Base-by-base conservation (phyloP, 768 basidiomycete species). In the Dacryopinax primogenitus region DNA sequence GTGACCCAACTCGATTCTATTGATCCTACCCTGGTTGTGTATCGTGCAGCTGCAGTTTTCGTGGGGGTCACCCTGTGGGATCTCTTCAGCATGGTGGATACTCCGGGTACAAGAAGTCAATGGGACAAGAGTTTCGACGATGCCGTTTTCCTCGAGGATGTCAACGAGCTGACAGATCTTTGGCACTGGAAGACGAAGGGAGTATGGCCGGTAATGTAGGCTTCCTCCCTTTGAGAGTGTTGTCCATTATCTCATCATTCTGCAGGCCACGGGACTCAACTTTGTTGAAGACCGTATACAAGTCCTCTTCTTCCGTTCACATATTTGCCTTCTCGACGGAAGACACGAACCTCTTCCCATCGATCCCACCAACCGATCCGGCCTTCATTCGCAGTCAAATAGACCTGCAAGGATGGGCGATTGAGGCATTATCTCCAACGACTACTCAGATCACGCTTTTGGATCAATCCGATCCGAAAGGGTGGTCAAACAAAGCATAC, bases 341-440 rank as follows among this genome's bases (percentile, higher is more conserved):
- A 68, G 92, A 97, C 69, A 83, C 83, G 63, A 84, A 88, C 64
- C 80, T 96, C 15, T 96, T 97, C 75, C 87, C 91, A 0, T 81
- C 79, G 67, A 82, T 83, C 68, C 90, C 82, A 51, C 78, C 78
- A 12, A 78, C 76, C 0, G 90, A 89, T 62, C 85, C 88, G 0
- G 87, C 83, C 69, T 82, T 88, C 62, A 95, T 96, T 67, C 87
- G 94, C 6, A 91, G 90, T 0, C 94, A 98, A 74, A 86, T 95
- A n/a, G 93, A 96, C 73, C 79, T 99, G n/a, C 93, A 92, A 76
- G 96, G 95, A 58, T 98, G 94, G 90, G 90, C 95, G 0, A 92
- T 99, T 70, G 95, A 98, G 75, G 83, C 89, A 0, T 79, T 99
- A 9, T 97, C 94, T 0, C 96, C 95, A 0, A 97, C 85, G 1